Base-by-base conservation (phyloP, 768 basidiomycete genomes). In the Rhizopogon salebrosus region DNA sequence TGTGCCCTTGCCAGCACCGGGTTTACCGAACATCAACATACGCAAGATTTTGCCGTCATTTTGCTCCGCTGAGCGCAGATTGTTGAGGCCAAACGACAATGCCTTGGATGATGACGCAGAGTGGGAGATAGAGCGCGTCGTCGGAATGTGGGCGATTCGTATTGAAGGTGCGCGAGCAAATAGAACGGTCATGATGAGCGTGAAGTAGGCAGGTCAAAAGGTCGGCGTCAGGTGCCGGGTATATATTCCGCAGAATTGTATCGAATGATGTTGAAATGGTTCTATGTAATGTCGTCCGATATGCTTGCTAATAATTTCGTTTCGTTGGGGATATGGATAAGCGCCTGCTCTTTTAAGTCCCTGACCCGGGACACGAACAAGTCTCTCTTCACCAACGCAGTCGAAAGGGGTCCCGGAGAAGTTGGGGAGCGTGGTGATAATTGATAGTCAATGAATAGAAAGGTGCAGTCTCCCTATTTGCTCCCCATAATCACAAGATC, bases 1-100 rank as follows among this genome's bases (percentile, higher is more conserved):
- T 0, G 93, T 95, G 31, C 93, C 93, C 73, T 95, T 90, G 52
- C 88, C 88, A 42, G 87, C 81, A 24, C 87, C 87, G 1, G 78
- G 80, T 63, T 82, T 82, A 7, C 80, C 80, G 59, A 82, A 81
- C 70, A 81, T 74, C 54, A 81, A 64, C 77, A 81, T 80, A 10
- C 80, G 69, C 45, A 80, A 58, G 31, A 63, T 54, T 35, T 61
- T 60, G 23, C 51, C 56, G n/a, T 55, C 57, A 53, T 73, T 16
- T 42, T 51, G 58, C 6, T 58, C 20, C 6, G 54, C 57, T 20
- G 40, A 24, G 37, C 72, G 72, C 29, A 73, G 57, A 39, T 72
- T 64, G 56, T 75, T 78, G 41, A 82, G 75, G 50, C 73, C 75
- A 61, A 82, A 77, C 8, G 84, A 77, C 6, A 80, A 58, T 4